phyloP scores from a whole-genome alignment of 805 yeast species.

The Cyberlindnera amylophila region DNA sequence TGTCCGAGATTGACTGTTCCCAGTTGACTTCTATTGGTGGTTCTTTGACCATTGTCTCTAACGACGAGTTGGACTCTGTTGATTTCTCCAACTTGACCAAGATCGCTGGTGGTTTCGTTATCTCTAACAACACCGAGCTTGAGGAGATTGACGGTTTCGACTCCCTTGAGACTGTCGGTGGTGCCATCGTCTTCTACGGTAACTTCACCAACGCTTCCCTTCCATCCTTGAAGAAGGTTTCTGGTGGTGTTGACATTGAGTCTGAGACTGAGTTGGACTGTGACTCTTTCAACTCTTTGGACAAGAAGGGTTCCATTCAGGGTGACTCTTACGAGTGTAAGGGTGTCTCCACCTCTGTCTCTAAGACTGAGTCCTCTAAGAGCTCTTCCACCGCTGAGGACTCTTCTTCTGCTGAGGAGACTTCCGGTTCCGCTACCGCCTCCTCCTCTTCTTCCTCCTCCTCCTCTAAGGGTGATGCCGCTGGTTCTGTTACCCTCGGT shows the following conservation, averaged over 20 bases:
- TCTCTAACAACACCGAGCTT: constrained; percentile 81
- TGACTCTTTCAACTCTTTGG: constrained; percentile 64
- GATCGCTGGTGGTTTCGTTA: constrained; percentile 90
- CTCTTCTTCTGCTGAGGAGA: constrained; percentile 20
- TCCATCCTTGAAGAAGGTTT: constrained; percentile 68
- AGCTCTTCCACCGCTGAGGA: constrained; percentile 26
- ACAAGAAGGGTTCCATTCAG: constrained; percentile 77
- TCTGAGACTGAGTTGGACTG: constrained; percentile 81
- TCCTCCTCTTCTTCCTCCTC: constrained; percentile 28
- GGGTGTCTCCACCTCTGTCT: constrained; percentile 46
- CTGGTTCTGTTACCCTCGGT: constrained; percentile 39
- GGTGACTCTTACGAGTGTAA: constrained; percentile 84
- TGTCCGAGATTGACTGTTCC: constrained; percentile 53
- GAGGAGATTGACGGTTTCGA: constrained; percentile 68
- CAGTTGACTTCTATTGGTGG: constrained; percentile 67
- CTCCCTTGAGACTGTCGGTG: constrained; percentile 68
- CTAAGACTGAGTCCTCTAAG: constrained; percentile 26
- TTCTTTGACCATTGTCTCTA: constrained; percentile 70
- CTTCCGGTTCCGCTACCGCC: constrained; percentile 20
- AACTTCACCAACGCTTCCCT: constrained; percentile 76
- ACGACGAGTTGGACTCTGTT: constrained; percentile 65
- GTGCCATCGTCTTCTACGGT: constrained; percentile 84
- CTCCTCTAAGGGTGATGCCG: constrained; percentile 37
- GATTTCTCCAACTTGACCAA: constrained; percentile 66
- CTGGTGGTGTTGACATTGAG: constrained; percentile 88